Base-by-base conservation (phyloP, 225 moss, liverwort and hornwort genomes). In the Thuidium tamariscinum region DNA sequence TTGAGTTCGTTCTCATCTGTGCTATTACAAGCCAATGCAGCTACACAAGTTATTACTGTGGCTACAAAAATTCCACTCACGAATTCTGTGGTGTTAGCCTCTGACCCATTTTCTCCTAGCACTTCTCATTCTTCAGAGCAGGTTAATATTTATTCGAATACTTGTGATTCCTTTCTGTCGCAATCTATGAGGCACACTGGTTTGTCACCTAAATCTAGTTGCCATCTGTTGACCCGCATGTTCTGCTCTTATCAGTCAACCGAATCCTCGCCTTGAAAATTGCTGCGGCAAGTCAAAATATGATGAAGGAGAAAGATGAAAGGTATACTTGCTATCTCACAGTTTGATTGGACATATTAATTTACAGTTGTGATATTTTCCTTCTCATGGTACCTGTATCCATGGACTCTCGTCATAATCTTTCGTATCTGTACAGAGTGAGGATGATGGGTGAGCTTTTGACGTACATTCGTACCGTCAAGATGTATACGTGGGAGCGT, bases 231-330 rank as follows among this genome's bases (percentile, higher is more conserved):
- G 84, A 74, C 63, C 64, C 44, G 66, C 65, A 67, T 83, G 23
- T 89, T 60, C 13, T 87, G 41, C 49, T 36, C 70, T 75, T 79
- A 39, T 79, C 36, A 97, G 98, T 97, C 57, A 98, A 96, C 82
- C 92, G 92, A 82, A 90, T 95, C 92, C 95, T 98, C 68, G 96
- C 97, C 78, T 90, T 93, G 80, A 95, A 92, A 60, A 97, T 98
- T 79, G 93, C 92, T 85, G 83, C 87, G 13, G 95, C 98, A 77
- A 98, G 95, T 90, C 87, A 94, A 77, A 90, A 89, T 77, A 96
- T 98, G 98, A 97, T 98, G 95, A 96, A 97, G 86, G 95, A 97
- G 87, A 98, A 98, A 91, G 97, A 96, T 89, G 98, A 98, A 92
- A 96, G 96, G 98, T 96, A 89, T 26, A 62, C 63, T 74, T 86